These are phyloP conservation scores for Saccharomyces eubayanus DNA, from an alignment of 805 yeast species.

Conservation along the genomic window DNA sequence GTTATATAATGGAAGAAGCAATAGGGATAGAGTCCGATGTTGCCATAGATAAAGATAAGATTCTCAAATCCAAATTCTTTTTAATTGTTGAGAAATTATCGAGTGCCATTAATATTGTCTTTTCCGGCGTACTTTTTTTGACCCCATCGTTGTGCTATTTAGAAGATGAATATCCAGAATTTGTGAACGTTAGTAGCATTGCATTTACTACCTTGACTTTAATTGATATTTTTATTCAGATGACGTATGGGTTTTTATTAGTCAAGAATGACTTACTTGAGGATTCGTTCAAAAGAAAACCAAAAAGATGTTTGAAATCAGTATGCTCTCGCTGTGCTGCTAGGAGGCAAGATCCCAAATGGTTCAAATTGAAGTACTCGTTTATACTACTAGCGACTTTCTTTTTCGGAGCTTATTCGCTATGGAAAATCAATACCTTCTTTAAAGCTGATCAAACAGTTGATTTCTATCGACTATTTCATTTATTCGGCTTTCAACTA, in stretches of 20 bases:
- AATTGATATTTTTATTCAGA: not conserved
- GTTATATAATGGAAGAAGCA: not conserved
- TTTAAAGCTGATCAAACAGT: not conserved
- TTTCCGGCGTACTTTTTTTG: not conserved
- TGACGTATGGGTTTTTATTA: not conserved
- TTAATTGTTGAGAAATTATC: not conserved
- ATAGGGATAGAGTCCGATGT: not conserved
- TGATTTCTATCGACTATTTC: not conserved
- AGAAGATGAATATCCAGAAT: not conserved
- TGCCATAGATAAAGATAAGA: not conserved
- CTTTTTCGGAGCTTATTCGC: not conserved
- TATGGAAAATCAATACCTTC: not conserved
- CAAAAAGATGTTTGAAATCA: not conserved
- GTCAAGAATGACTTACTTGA: not conserved
- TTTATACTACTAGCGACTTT: not conserved
- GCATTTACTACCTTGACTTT: not conserved
- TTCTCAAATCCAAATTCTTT: not conserved
- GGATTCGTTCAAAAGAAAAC: not conserved
- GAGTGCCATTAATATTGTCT: not conserved
- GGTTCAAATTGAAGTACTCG: not conserved
- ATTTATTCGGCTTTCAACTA: not conserved
- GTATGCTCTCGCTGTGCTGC: not conserved
- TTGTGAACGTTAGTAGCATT: not conserved
- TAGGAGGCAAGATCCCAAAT: not conserved
- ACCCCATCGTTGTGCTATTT: not conserved